Conservation (phyloP, 2,329 filamentous ascomycete species). For the Penicillium sp. region DNA sequence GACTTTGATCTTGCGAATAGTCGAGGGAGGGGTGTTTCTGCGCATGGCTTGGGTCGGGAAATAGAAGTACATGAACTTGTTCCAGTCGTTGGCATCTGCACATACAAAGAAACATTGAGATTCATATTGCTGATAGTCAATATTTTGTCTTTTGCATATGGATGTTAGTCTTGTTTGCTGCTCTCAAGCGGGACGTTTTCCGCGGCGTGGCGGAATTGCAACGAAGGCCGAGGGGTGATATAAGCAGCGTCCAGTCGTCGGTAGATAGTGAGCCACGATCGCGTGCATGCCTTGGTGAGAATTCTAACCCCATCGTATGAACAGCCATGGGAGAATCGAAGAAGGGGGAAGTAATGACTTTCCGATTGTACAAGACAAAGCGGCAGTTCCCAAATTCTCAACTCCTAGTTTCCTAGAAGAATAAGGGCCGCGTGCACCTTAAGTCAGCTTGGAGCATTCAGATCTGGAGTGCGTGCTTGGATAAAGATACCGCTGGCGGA, state of each 20-base stretch:
- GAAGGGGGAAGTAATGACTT: not conserved
- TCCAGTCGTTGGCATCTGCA: not conserved
- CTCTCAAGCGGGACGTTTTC: not conserved
- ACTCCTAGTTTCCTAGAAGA: not conserved
- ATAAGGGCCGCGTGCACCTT: not conserved
- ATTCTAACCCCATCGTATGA: not conserved
- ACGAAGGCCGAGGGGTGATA: not conserved
- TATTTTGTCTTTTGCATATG: not conserved
- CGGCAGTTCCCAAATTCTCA: not conserved
- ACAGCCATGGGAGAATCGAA: not conserved
- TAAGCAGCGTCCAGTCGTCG: not conserved
- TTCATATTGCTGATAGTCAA: not conserved
- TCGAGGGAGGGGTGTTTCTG: not conserved
- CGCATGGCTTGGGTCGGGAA: not conserved
- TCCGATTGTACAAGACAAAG: not conserved
- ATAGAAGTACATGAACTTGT: not conserved
- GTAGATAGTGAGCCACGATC: not conserved
- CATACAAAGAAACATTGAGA: not conserved
- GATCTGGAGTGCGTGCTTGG: not conserved
- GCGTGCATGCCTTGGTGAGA: not conserved
- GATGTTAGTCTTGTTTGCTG: not conserved
- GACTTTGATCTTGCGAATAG: not conserved
- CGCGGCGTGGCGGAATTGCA: not conserved
- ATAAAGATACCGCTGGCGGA: constrained; percentile 1
- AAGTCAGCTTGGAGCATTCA: not conserved